Conservation (phyloP, 441 rosid species). For the Omphalea diandra region DNA sequence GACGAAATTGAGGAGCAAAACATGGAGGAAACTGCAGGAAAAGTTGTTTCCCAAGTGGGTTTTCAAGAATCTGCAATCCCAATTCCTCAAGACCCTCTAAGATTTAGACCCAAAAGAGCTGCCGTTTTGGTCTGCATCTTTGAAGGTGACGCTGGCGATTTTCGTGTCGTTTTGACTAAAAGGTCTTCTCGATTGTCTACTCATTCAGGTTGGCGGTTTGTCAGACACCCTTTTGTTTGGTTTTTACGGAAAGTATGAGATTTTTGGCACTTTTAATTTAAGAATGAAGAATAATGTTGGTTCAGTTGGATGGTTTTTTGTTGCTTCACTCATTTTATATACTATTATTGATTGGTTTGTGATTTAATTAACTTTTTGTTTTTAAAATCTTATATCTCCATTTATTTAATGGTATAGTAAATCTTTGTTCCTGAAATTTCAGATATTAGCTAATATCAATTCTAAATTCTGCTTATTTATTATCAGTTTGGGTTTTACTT, state of each 20-base stretch:
- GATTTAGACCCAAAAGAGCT: constrained; percentile 73
- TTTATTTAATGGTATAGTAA: background rate
- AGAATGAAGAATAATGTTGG: background rate
- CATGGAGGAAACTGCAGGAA: constrained; percentile 57
- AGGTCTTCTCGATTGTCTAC: constrained; percentile 69
- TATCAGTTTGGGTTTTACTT: background rate
- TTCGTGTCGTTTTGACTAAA: constrained; percentile 81
- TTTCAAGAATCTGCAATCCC: constrained; percentile 68
- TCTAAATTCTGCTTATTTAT: background rate
- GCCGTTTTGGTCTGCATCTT: constrained; percentile 85
- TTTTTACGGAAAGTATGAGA: background rate
- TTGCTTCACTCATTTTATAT: background rate
- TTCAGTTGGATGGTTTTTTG: background rate
- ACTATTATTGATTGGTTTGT: background rate
- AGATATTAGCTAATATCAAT: background rate
- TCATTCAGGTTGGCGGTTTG: constrained; percentile 60
- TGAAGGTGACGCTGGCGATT: constrained; percentile 73
- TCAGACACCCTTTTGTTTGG: constrained; percentile 7
- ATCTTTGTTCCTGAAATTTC: background rate
- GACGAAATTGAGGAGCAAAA: constrained; percentile 61
- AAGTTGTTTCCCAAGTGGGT: constrained; percentile 77
- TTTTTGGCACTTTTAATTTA: background rate
- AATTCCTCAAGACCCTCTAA: constrained; percentile 39
- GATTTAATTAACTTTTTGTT: background rate
- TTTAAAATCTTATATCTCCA: background rate